Evolutionary conservation across 2,329 filamentous ascomycete genomes (phyloP), one percentile per base, ranked within the genome.

Genomic region (Cytospora leucostoma): DNA sequence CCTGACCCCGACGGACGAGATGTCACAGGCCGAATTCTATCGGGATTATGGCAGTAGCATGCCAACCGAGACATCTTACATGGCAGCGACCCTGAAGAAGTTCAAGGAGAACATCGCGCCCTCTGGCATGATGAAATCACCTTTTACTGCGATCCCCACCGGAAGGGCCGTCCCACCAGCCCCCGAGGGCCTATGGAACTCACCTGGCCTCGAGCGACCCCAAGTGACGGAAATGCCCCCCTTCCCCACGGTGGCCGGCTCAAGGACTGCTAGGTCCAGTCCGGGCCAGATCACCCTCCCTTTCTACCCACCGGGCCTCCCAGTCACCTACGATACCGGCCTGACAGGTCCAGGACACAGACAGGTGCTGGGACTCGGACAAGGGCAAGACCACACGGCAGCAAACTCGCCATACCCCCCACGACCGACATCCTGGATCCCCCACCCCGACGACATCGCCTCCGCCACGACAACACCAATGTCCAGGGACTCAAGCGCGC

Each of bases 401-500:
- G 47, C 68, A 15, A 44, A n/a, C 7, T 44, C 40, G n/a, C 70
- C 71, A 5, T 71, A 66, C 34, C 68, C 68, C 11, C 54, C 66
- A 71, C 56, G 71, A 68, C 61, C 70, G 65, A 58, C 64, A 59
- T 68, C 35, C 68, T 70, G 68, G 66, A 69, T 72, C 49, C 64
- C 69, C n/a, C 1, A 11, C n/a, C 44, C 44, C n/a, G 44, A 47
- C 44, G 44, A 47, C 38, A 67, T 68, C 1, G 70, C 71, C 0
- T 74, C 21, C 80, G 79, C 5, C 82, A 83, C 68, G 75, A 81
- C 80, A 8, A 77, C 82, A 65, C 81, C 82, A 6, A 82, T 84
- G 79, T 80, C 79, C 1, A 78, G 81, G 4, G 72, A 82, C 64
- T 68, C 75, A 0, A 81, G 80, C 50, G 72, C 75, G 11, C 75